phyloP scores from a whole-genome alignment of 768 basidiomycete genomes.

The Leccinum ochraceum region DNA sequence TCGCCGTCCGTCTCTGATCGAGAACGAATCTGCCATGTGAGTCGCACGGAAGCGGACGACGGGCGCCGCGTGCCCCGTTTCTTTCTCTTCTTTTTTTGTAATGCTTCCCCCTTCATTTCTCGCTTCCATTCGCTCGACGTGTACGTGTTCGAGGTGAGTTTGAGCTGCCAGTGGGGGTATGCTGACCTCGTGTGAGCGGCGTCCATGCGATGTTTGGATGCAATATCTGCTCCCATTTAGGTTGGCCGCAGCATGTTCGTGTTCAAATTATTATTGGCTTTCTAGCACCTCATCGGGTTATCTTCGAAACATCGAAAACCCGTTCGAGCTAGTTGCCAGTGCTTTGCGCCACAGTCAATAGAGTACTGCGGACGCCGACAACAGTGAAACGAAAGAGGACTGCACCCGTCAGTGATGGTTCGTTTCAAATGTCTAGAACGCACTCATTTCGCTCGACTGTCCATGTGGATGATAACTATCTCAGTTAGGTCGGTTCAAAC shows the following conservation, averaged over 20 bases:
- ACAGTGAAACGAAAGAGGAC: neutral
- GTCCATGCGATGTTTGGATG: neutral
- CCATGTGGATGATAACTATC: conserved; percentile 7
- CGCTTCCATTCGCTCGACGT: neutral
- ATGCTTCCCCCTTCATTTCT: neutral
- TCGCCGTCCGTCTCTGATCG: conserved; percentile 4
- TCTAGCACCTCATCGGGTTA: no score
- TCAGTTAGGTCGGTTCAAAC: neutral
- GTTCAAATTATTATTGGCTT: no score
- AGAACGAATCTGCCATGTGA: conserved; percentile 1
- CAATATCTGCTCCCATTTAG: neutral
- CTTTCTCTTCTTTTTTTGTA: neutral
- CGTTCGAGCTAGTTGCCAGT: neutral
- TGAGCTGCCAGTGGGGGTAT: neutral
- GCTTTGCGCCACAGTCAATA: neutral
- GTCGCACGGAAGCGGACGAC: neutral
- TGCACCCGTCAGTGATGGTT: neutral
- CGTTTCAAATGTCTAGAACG: conserved; percentile 12
- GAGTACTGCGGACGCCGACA: neutral
- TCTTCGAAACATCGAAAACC: conserved; percentile 5
- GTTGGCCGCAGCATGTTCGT: no score
- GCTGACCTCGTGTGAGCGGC: neutral
- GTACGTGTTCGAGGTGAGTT: conserved; percentile 1
- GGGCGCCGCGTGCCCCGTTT: neutral
- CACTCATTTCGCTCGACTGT: neutral